Percentiles rank a stretch among this genome's conserved stretches.
These are phyloP conservation scores for Suillus occidentalis DNA, from an alignment of 768 basidiomycete species.

Conservation along the genomic window DNA sequence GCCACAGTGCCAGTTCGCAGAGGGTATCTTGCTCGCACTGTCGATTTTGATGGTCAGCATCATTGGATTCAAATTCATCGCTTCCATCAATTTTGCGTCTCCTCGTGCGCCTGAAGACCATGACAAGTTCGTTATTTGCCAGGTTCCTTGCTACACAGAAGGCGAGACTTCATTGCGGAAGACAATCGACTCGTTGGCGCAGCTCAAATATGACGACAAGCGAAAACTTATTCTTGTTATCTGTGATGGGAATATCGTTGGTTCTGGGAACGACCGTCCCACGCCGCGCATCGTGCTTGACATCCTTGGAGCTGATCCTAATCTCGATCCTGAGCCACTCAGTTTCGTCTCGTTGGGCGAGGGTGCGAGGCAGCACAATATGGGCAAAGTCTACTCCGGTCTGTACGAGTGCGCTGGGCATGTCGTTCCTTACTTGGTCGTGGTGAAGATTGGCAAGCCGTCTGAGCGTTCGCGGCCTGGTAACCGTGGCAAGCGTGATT, in stretches of 20 bases:
- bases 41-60: slow-evolving; percentile 92
- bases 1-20: slow-evolving; percentile 87
- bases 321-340: slow-evolving; percentile 90
- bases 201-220: slow-evolving; percentile 97
- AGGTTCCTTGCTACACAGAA: slow-evolving; percentile 98
- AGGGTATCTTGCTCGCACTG: slow-evolving; percentile 85
- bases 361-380: slow-evolving; percentile 94
- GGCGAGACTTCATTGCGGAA: slow-evolving; percentile 80
- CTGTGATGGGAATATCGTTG: slow-evolving; percentile 98
- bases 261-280: slow-evolving; percentile 93
- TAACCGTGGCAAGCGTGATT: slow-evolving; percentile 98
- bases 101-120: slow-evolving; percentile 88
- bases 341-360: slow-evolving; percentile 94
- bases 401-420: slow-evolving; percentile 93
- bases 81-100: slow-evolving; percentile 81
- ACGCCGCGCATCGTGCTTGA: slow-evolving; percentile 96
- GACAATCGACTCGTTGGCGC: slow-evolving; percentile 93
- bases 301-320: slow-evolving; percentile 92
- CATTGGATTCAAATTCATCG: slow-evolving; percentile 95
- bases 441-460: slow-evolving; percentile 95
- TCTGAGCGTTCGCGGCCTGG: slow-evolving; percentile 91
- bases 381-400: slow-evolving; percentile 97
- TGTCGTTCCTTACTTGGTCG: slow-evolving; percentile 91
- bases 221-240: slow-evolving; percentile 91
- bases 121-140: slow-evolving; percentile 97